Conservation (phyloP, 2,329 filamentous ascomycete species). For the Cladosporium cucumerinum region DNA sequence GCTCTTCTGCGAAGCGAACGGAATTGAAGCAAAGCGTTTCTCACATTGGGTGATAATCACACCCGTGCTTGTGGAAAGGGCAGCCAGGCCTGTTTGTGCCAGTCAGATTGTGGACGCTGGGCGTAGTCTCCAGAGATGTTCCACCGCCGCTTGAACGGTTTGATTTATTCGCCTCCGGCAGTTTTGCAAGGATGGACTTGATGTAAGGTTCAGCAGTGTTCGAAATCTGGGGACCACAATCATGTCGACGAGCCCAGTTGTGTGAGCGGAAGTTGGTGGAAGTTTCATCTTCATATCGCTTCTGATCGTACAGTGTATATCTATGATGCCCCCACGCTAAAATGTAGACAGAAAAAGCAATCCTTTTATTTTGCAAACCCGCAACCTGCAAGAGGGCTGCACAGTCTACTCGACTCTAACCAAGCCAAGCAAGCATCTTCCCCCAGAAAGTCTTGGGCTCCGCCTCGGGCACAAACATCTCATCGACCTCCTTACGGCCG, state of each 20-base stretch:
- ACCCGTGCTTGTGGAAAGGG: no score
- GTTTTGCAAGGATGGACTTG: no score
- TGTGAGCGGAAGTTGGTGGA: background rate
- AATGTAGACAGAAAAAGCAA: background rate
- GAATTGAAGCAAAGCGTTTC: background rate
- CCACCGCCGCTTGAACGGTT: no score
- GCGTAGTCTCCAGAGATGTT: no score
- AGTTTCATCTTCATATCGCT: background rate
- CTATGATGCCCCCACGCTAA: background rate
- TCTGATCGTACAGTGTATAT: background rate
- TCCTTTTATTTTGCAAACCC: background rate
- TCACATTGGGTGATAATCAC: background rate
- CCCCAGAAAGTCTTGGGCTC: slow-evolving; percentile 32
- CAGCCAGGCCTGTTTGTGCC: no score
- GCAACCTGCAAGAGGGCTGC: background rate
- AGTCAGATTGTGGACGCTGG: no score
- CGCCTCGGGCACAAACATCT: slow-evolving; percentile 33
- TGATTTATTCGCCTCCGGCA: no score
- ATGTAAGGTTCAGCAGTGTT: no score
- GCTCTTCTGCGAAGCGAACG: no score
- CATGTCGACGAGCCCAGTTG: background rate
- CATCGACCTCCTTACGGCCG: slow-evolving; percentile 39
- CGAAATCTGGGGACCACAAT: no score
- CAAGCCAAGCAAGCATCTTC: slow-evolving; percentile 27
- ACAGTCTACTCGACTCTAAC: background rate